These are phyloP conservation scores for Boletus subcaerulescens DNA, from an alignment of 768 basidiomycete genomes.

Conservation along the genomic window DNA sequence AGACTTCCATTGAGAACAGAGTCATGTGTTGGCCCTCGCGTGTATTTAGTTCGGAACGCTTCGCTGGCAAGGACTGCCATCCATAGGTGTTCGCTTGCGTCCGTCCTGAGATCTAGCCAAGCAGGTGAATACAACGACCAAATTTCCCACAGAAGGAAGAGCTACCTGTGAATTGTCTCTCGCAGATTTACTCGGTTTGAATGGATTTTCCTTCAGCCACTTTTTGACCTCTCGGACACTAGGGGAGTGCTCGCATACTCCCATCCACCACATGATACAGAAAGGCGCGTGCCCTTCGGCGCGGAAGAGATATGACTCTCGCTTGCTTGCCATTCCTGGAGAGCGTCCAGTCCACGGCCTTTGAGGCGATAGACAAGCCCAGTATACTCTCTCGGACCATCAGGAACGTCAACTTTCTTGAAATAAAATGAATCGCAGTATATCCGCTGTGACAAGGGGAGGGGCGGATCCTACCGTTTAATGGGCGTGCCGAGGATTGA, in stretches of 20 bases:
- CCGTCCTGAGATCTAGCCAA: conserved; percentile 61
- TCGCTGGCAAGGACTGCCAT: conserved; percentile 53
- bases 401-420: conserved; percentile 63
- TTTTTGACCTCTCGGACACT: conserved; percentile 48
- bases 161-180: conserved; percentile 52
- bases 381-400: conserved; percentile 69
- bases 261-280: conserved; percentile 58
- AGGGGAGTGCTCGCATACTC: conserved; percentile 73
- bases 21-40: conserved; percentile 76
- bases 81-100: conserved; percentile 76
- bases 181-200: conserved; percentile 11
- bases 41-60: conserved; percentile 35
- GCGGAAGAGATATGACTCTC: conserved; percentile 3
- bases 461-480: conserved; percentile 11
- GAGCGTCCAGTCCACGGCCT: conserved; percentile 51
- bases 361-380: conserved; percentile 71
- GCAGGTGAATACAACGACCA: background rate
- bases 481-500: conserved; percentile 1
- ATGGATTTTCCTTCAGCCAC: conserved; percentile 45
- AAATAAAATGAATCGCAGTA: conserved; percentile 86
- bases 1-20: conserved; percentile 78
- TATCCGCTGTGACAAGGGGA: conserved; percentile 52
- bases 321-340: conserved; percentile 57
- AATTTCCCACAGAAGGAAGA: background rate
- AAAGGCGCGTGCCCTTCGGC: conserved; percentile 3